phyloP scores from a whole-genome alignment of 805 yeast genomes.

The Candida awuae region DNA sequence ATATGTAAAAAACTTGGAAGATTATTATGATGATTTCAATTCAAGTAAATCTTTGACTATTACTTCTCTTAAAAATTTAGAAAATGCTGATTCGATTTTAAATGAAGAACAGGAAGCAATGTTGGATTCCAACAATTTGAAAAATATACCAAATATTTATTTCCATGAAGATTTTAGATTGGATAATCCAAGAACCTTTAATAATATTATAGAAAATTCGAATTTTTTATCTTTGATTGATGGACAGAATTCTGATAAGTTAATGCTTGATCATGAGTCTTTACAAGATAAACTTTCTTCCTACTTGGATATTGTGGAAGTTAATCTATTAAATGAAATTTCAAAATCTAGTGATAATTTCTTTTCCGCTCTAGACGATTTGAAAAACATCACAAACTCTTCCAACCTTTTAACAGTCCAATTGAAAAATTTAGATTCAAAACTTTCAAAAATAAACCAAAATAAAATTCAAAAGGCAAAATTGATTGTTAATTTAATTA shows the following conservation, averaged over 20 bases:
- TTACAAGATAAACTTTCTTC: conserved; percentile 74
- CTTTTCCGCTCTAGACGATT: conserved; percentile 74
- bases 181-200: conserved; percentile 83
- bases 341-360: conserved; percentile 79
- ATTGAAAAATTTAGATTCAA: conserved; percentile 37
- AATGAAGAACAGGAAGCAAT: conserved; percentile 20
- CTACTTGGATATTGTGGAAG: conserved; percentile 79
- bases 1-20: conserved; percentile 37
- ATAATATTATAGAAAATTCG: conserved; percentile 57
- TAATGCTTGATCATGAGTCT: conserved; percentile 34
- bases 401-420: conserved; percentile 44
- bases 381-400: conserved; percentile 52
- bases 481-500: conserved; percentile 39
- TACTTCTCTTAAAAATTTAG: conserved; percentile 33
- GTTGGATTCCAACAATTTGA: conserved; percentile 25
- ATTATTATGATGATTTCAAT: conserved; percentile 39
- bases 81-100: conserved; percentile 11
- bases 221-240: conserved; percentile 30
- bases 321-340: conserved; percentile 72
- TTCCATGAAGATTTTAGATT: conserved; percentile 63
- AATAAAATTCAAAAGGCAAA: conserved; percentile 45
- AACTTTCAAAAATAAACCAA: conserved; percentile 39
- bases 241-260: conserved; percentile 34
- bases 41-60: conserved; percentile 37
- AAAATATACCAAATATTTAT: conserved; percentile 60